Base-by-base conservation (phyloP, 345 rosid genomes). In the Sisymbrium irio region DNA sequence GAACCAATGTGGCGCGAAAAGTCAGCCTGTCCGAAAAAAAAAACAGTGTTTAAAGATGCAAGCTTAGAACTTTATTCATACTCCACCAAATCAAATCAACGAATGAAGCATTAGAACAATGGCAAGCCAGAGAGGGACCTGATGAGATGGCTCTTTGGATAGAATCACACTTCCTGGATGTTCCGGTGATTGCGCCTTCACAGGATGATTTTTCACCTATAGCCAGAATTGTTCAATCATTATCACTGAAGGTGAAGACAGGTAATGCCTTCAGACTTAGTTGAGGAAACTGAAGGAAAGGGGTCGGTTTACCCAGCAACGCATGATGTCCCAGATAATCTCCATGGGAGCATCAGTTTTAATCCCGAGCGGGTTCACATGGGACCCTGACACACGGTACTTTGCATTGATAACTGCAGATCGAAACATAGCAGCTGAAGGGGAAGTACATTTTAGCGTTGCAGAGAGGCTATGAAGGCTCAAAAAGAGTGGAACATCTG, bases 321-420 rank as follows among this genome's bases (percentile, higher is more conserved):
- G 96, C 99, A 96, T 92, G 57, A 92, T 96, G 81, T 96, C 98
- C 97, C 99, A 96, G 61, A 96, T 89, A 67, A 92, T 88, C 55
- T 85, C 89, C 99, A 96, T 96, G n/a, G 99, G 96, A 63, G 98
- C 98, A 85, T 96, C 96, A 20, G 99, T 87, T 81, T 96, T 96
- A 49, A 92, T 80, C 73, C 98, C 99, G 4, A 96, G 77, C 0
- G 98, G 97, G 56, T 87, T 86, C 53, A 92, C 98, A 72, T 96
- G 99, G 39, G 97, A 86, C 57, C 99, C 99, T 0, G 98, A 96
- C 61, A 92, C 88, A 19, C 85, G 88, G 81, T 89, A 92, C 41
- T 96, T 97, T 0, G 97, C 99, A 79, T 96, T 96, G 72, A 92
- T 84, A 58, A 96, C 93, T 6, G 99, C 99, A 56, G 99, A 92